phyloP scores from a whole-genome alignment of 2,329 filamentous ascomycete species.

The Venturia carpophila region DNA sequence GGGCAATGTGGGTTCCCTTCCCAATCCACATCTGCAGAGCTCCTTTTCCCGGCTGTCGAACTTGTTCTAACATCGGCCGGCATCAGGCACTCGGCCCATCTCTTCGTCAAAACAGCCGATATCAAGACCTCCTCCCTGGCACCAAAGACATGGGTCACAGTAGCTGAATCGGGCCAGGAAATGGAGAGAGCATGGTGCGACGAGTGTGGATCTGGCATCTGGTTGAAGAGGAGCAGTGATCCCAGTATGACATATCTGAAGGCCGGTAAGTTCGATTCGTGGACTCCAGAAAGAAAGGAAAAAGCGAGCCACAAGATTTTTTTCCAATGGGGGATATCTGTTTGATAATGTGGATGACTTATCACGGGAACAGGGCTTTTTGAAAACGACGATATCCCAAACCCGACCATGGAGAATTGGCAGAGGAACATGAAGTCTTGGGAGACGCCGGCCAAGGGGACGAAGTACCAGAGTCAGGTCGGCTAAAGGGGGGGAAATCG shows the following conservation, averaged over 20 bases:
- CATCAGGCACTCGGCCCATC: constrained; percentile 12
- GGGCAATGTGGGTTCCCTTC: background rate
- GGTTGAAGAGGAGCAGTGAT: background rate
- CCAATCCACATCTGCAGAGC: background rate
- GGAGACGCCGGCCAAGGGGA: constrained; percentile 11
- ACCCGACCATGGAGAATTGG: constrained; percentile 15
- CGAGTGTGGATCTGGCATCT: constrained; percentile 3
- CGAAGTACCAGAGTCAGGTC: constrained; percentile 2
- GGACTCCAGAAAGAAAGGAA: background rate
- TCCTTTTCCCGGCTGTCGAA: background rate
- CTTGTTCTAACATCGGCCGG: background rate
- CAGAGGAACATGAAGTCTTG: constrained; percentile 7
- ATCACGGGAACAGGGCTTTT: background rate
- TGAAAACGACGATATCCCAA: background rate
- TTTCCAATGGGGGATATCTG: background rate
- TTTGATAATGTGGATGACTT: background rate
- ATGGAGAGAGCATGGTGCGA: constrained; percentile 14
- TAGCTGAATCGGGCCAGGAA: constrained; percentile 1
- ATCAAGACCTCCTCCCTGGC: background rate
- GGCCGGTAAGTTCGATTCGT: background rate
- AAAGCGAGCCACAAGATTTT: background rate
- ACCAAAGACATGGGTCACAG: background rate
- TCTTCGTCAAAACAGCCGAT: constrained; percentile 9
- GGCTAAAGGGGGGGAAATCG: no score
- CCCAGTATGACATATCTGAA: constrained; percentile 3